These are phyloP conservation scores for Amanita muscaria DNA, from an alignment of 768 basidiomycete genomes.

Conservation along the genomic window DNA sequence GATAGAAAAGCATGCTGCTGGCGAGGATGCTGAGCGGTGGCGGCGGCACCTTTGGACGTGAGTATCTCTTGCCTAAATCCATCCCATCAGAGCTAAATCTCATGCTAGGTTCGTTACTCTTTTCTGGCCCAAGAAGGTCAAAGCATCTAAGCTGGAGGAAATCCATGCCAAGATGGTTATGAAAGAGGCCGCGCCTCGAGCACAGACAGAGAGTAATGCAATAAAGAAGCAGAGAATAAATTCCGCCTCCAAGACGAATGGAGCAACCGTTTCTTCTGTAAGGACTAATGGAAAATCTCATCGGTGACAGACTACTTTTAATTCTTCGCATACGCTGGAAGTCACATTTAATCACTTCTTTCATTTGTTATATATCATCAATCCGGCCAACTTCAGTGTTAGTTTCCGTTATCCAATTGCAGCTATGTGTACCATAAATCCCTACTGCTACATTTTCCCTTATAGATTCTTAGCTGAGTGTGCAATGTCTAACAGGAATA, in stretches of 20 bases:
- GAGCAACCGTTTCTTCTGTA: constrained; percentile 33
- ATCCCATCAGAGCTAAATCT: constrained; percentile 9
- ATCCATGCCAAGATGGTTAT: constrained; percentile 96
- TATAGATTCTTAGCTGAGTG: neutral
- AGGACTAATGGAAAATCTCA: constrained; percentile 56
- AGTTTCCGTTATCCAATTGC: constrained; percentile 17
- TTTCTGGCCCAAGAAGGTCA: constrained; percentile 98
- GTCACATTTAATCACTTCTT: constrained; percentile 10
- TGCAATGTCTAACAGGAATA: neutral
- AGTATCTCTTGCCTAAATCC: constrained; percentile 26
- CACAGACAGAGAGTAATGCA: constrained; percentile 39
- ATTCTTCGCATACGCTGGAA: constrained; percentile 11
- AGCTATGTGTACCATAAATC: constrained; percentile 10
- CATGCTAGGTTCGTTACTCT: constrained; percentile 75
- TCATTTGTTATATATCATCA: constrained; percentile 2
- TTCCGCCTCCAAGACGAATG: constrained; percentile 44
- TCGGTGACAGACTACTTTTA: constrained; percentile 33
- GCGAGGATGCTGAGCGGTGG: constrained; percentile 83
- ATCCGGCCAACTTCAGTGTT: constrained; percentile 8
- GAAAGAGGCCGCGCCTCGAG: constrained; percentile 66
- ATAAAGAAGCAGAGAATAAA: constrained; percentile 54
- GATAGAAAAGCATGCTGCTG: constrained; percentile 61
- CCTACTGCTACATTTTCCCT: constrained; percentile 4
- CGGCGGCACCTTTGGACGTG: constrained; percentile 95
- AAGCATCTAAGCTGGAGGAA: constrained; percentile 85